phyloP scores from a whole-genome alignment of 2,329 filamentous ascomycete species.

The Xylaria sp. region DNA sequence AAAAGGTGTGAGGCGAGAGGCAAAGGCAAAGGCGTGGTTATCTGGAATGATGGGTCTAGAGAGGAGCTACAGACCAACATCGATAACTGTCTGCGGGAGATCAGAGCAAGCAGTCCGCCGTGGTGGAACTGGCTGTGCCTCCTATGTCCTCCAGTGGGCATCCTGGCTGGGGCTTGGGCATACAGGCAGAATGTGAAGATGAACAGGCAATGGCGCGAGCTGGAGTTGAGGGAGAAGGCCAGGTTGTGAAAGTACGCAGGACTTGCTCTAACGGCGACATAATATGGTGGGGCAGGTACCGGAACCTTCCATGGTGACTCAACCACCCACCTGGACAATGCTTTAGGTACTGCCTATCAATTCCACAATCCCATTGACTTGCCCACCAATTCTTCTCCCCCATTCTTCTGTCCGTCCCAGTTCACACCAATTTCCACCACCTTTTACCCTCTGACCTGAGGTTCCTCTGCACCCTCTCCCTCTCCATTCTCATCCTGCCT shows the following conservation, averaged over 20 bases:
- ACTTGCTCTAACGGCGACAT: background rate
- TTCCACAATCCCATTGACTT: too few species aligned
- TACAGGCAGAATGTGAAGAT: slow-evolving; percentile 66
- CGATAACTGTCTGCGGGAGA: slow-evolving; percentile 55
- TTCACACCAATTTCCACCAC: too few species aligned
- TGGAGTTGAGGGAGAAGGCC: slow-evolving; percentile 44
- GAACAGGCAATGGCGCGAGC: slow-evolving; percentile 64
- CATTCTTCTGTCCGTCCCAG: too few species aligned
- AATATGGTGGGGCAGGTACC: background rate
- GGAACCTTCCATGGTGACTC: background rate
- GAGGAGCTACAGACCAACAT: slow-evolving; percentile 66
- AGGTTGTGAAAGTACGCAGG: slow-evolving; percentile 34
- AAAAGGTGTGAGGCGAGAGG: slow-evolving; percentile 63
- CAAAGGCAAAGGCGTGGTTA: slow-evolving; percentile 64
- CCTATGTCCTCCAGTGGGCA: slow-evolving; percentile 69
- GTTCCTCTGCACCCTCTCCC: too few species aligned
- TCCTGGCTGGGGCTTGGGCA: slow-evolving; percentile 62
- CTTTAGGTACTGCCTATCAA: too few species aligned
- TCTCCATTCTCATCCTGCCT: too few species aligned
- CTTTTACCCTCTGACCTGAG: too few species aligned
- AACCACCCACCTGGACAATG: too few species aligned
- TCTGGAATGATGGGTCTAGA: slow-evolving; percentile 82
- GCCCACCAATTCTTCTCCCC: too few species aligned
- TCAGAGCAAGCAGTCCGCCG: slow-evolving; percentile 59
- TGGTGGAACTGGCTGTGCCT: slow-evolving; percentile 79